Evolutionary conservation across 805 yeast species (phyloP).

Genomic region (Lipomyces orientalis): DNA sequence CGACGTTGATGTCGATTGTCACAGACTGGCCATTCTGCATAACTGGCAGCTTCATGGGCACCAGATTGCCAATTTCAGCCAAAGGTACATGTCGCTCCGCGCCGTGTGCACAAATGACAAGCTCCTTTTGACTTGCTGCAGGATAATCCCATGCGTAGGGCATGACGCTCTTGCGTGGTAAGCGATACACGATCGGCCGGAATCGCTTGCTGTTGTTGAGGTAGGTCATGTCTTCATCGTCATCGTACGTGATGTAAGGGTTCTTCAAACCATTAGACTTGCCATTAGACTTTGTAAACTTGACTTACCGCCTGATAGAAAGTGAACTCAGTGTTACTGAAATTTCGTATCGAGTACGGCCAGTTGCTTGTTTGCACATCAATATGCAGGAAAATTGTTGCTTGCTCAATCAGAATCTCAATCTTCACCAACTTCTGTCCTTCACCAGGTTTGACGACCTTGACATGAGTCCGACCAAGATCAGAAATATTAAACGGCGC

Average conservation of each 20-base stretch:
- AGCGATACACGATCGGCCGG: constrained; percentile 76
- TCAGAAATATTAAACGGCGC: constrained; percentile 86
- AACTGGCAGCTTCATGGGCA: constrained; percentile 77
- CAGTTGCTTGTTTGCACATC: constrained; percentile 76
- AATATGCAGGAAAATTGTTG: constrained; percentile 78
- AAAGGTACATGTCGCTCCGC: constrained; percentile 79
- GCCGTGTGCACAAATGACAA: constrained; percentile 72
- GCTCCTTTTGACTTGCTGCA: constrained; percentile 81
- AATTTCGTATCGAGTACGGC: constrained; percentile 93
- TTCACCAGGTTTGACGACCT: constrained; percentile 64
- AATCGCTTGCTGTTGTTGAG: constrained; percentile 46
- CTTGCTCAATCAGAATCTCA: constrained; percentile 76
- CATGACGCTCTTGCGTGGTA: constrained; percentile 93
- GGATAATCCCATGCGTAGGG: constrained; percentile 99
- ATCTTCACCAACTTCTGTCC: constrained; percentile 70
- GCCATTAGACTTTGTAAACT: neutral
- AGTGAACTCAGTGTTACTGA: constrained; percentile 82
- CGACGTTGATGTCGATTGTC: constrained; percentile 79
- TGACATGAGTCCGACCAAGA: constrained; percentile 78
- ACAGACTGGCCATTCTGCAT: constrained; percentile 50
- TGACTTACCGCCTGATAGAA: constrained; percentile 71
- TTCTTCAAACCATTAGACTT: constrained; percentile 13
- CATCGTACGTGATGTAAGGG: constrained; percentile 45
- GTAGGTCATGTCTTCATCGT: constrained; percentile 60
- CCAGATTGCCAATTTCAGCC: constrained; percentile 90